Conservation (phyloP, 75 land plant genomes). For the Sequoia sempervirens region DNA sequence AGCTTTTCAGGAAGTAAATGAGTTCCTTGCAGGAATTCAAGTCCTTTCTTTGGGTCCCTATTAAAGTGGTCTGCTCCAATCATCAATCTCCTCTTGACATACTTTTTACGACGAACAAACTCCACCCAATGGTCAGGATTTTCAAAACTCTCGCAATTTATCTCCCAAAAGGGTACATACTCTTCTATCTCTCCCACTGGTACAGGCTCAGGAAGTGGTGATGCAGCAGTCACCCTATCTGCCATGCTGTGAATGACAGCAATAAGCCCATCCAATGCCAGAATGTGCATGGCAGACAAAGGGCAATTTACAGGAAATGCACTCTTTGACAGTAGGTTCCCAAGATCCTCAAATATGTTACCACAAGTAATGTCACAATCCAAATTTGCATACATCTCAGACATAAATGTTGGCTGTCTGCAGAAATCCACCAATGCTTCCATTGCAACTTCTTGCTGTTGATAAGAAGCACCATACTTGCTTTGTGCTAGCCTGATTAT, state of each 20-base stretch:
- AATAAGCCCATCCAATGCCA: constrained; percentile 90
- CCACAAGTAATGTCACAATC: constrained; percentile 95
- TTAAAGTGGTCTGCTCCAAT: constrained; percentile 98
- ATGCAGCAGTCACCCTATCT: constrained; percentile 60
- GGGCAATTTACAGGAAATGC: constrained; percentile 97
- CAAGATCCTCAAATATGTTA: constrained; percentile 94
- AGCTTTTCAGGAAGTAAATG: constrained; percentile 92
- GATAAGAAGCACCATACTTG: constrained; percentile 80
- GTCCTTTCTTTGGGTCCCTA: constrained; percentile 93
- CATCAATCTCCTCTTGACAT: constrained; percentile 87
- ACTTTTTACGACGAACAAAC: constrained; percentile 77
- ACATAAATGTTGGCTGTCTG: constrained; percentile 92
- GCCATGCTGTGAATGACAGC: constrained; percentile 96
- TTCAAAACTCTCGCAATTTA: constrained; percentile 72
- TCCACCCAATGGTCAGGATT: constrained; percentile 86
- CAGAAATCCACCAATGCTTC: constrained; percentile 97
- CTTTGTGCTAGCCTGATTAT: constrained; percentile 87
- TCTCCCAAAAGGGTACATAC: constrained; percentile 87
- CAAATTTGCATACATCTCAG: constrained; percentile 95
- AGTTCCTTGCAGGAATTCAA: constrained; percentile 92
- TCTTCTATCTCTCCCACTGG: constrained; percentile 42
- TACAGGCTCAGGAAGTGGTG: constrained; percentile 25
- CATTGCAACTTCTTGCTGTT: constrained; percentile 99
- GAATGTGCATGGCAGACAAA: constrained; percentile 88
- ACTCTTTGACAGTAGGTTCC: constrained; percentile 89